A percentile compares a stretch with the other conserved stretches of the same genome.
These are phyloP conservation scores for Amanita molliuscula DNA, from an alignment of 768 basidiomycete species.

Conservation along the genomic window DNA sequence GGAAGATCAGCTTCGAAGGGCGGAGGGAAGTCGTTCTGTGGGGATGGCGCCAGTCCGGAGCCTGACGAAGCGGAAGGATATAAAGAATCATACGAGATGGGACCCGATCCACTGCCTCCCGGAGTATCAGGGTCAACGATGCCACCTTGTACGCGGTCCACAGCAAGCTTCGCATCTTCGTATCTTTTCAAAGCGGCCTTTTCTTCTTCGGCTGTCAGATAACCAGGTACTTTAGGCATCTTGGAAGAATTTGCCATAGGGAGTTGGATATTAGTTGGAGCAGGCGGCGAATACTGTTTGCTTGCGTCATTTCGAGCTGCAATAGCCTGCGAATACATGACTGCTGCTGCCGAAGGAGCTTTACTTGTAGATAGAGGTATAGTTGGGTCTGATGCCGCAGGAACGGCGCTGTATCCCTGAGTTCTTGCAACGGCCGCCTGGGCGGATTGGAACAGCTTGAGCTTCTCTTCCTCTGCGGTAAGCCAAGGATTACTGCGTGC, in stretches of 20 bases:
- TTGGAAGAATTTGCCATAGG: background rate
- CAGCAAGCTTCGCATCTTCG: constrained; percentile 62
- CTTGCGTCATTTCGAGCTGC: constrained; percentile 18
- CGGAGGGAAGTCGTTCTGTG: constrained; percentile 33
- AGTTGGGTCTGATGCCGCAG: constrained; percentile 13
- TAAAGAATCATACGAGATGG: constrained; percentile 53
- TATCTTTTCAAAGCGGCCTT: constrained; percentile 62
- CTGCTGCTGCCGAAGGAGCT: constrained; percentile 14
- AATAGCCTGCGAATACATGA: constrained; percentile 23
- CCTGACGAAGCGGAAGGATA: constrained; percentile 31
- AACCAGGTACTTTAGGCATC: constrained; percentile 27
- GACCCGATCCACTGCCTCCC: constrained; percentile 20
- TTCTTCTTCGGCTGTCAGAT: constrained; percentile 60
- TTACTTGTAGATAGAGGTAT: constrained; percentile 13
- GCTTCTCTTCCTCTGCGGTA: constrained; percentile 71
- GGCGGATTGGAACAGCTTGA: constrained; percentile 56
- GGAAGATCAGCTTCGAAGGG: constrained; percentile 37
- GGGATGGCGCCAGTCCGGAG: constrained; percentile 16
- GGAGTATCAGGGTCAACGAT: constrained; percentile 15
- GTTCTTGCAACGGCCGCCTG: constrained; percentile 53
- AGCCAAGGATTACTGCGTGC: constrained; percentile 32
- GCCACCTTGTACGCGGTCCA: constrained; percentile 44
- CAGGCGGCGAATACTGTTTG: constrained; percentile 10
- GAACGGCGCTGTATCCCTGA: constrained; percentile 28
- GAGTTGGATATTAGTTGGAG: background rate